Conservation (phyloP, 257 asterid genomes). For the Lantana camara region DNA sequence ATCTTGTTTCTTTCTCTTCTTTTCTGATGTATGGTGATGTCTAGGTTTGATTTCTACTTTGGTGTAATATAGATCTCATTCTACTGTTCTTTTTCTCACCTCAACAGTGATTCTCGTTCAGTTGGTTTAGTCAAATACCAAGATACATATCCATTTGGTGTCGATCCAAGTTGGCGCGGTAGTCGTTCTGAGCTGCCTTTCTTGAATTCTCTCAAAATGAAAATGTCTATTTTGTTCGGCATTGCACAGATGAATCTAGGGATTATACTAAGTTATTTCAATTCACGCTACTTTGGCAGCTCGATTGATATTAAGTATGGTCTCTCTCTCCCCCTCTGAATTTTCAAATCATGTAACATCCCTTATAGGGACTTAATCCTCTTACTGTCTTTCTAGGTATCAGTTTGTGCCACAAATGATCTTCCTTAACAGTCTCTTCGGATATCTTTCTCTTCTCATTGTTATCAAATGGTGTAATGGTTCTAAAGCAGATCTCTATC, state of each 20-base stretch:
- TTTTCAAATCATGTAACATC: slow-evolving; percentile 14
- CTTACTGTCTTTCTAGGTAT: slow-evolving; percentile 55
- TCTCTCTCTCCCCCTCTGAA: slow-evolving; percentile 17
- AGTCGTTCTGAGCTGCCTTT: slow-evolving; percentile 95
- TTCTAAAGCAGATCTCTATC: slow-evolving; percentile 92
- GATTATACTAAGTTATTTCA: slow-evolving; percentile 77
- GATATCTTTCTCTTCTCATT: slow-evolving; percentile 89
- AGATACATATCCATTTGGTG: slow-evolving; percentile 93
- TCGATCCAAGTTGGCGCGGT: slow-evolving; percentile 97
- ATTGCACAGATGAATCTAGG: slow-evolving; percentile 93
- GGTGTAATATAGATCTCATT: slow-evolving; percentile 20
- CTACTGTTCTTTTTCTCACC: slow-evolving; percentile 26
- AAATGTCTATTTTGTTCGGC: slow-evolving; percentile 91
- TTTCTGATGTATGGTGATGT: slow-evolving; percentile 12
- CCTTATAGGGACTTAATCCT: slow-evolving; percentile 26
- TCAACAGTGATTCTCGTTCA: slow-evolving; percentile 65
- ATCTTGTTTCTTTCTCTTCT: neutral
- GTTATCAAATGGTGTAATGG: slow-evolving; percentile 89
- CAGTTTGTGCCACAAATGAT: slow-evolving; percentile 91
- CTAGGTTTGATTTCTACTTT: slow-evolving; percentile 15
- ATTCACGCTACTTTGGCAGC: slow-evolving; percentile 68
- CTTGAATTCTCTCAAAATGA: slow-evolving; percentile 93
- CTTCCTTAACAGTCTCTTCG: slow-evolving; percentile 91
- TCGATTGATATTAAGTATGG: slow-evolving; percentile 75
- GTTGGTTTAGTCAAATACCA: slow-evolving; percentile 67